Percentiles rank a stretch among this genome's conserved stretches.
Evolutionary conservation across 495 filamentous ascomycete species (phyloP).

Genomic region (Annulohypoxylon nitens): DNA sequence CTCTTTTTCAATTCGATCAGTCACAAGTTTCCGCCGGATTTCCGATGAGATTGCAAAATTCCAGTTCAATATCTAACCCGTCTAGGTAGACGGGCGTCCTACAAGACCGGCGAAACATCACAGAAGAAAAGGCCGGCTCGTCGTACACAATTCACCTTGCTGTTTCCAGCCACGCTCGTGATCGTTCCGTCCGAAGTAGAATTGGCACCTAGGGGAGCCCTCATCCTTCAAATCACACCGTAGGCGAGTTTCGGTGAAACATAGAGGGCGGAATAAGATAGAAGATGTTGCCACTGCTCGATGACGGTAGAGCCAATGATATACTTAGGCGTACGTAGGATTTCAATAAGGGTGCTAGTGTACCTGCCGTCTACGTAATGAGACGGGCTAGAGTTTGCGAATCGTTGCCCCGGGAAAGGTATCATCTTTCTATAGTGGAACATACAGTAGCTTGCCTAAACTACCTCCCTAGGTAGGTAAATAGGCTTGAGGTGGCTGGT

Average conservation of each 20-base stretch:
- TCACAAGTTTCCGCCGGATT: background rate
- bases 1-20: background rate
- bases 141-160: slow-evolving; percentile 18
- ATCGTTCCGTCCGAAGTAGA: background rate
- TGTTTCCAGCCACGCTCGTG: background rate
- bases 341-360: slow-evolving; percentile 18
- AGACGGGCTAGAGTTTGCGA: slow-evolving; percentile 10
- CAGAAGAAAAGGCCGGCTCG: slow-evolving; percentile 20
- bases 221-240: slow-evolving; percentile 3
- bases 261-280: slow-evolving; percentile 15
- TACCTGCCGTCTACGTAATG: slow-evolving; percentile 40
- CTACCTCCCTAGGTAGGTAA: background rate
- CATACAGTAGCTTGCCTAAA: slow-evolving; percentile 14
- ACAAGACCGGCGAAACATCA: slow-evolving; percentile 37
- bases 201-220: background rate
- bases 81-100: slow-evolving; percentile 29
- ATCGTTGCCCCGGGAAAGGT: slow-evolving; percentile 6
- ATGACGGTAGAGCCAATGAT: slow-evolving; percentile 41
- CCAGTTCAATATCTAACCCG: background rate
- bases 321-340: slow-evolving; percentile 2
- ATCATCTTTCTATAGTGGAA: slow-evolving; percentile 22
- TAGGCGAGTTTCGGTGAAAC: slow-evolving; percentile 40
- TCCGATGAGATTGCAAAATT: slow-evolving; percentile 20
- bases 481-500: slow-evolving; percentile 11
- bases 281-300: slow-evolving; percentile 2